Conservation (phyloP, 345 rosid genomes). For the Moricandia arvensis region DNA sequence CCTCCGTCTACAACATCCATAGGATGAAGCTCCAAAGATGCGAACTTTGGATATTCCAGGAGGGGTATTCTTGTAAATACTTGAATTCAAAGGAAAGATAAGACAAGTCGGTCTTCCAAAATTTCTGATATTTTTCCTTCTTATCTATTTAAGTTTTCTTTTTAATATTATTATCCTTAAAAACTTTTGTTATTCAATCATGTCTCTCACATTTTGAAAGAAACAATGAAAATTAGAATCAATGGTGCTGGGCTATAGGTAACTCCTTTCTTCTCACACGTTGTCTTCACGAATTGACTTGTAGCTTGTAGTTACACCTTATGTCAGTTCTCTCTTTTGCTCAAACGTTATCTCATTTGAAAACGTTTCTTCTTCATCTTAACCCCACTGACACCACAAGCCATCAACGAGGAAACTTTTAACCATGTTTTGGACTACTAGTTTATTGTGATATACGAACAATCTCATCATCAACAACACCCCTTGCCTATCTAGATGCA, state of each 20-base stretch:
- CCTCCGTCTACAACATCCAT: constrained; percentile 30
- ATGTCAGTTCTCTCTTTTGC: constrained; percentile 6
- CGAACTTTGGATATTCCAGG: background rate
- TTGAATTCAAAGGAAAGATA: background rate
- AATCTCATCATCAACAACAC: background rate
- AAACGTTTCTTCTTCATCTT: background rate
- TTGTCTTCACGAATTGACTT: background rate
- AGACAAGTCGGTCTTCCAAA: background rate
- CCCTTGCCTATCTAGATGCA: background rate
- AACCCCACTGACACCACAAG: background rate
- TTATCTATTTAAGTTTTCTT: background rate
- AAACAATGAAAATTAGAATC: too few relatives aligned
- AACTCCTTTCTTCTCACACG: background rate
- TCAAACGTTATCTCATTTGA: background rate
- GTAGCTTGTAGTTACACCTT: too few relatives aligned
- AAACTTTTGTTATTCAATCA: background rate
- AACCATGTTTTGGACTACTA: background rate
- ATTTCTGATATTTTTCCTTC: background rate
- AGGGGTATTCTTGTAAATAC: background rate
- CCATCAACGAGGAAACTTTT: background rate
- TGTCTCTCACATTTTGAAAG: background rate
- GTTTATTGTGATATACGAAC: background rate
- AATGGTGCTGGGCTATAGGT: too few relatives aligned
- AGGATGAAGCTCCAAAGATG: constrained; percentile 2
- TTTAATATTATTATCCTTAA: background rate